A percentile compares a stretch with the other conserved stretches of the same genome.
Conservation (phyloP, 768 basidiomycete genomes). For the Lactifluus piperatus region DNA sequence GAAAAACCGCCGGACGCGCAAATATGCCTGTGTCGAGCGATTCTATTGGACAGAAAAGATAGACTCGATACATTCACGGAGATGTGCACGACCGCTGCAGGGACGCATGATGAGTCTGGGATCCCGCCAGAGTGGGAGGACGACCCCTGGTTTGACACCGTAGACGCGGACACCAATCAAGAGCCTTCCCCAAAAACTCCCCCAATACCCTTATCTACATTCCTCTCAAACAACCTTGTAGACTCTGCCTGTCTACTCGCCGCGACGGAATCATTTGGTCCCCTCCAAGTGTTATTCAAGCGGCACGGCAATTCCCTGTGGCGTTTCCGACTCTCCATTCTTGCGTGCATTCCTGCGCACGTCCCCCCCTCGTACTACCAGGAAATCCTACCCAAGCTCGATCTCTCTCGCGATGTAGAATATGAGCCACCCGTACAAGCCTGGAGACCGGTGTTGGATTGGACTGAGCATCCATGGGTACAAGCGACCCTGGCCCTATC, state of each 20-base stretch:
- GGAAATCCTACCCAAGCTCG: constrained; percentile 55
- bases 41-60: constrained; percentile 64
- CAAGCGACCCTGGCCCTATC: constrained; percentile 32
- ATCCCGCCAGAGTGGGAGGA: constrained; percentile 54
- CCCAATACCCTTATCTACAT: constrained; percentile 49
- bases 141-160: constrained; percentile 64
- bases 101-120: constrained; percentile 26
- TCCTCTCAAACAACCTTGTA: constrained; percentile 52
- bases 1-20: constrained; percentile 51
- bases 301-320: constrained; percentile 52
- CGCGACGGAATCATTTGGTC: constrained; percentile 45
- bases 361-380: constrained; percentile 52
- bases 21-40: constrained; percentile 52
- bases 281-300: constrained; percentile 48
- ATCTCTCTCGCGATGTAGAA: constrained; percentile 41
- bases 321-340: constrained; percentile 59
- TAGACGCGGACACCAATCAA: constrained; percentile 24
- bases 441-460: constrained; percentile 51
- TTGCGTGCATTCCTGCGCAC: constrained; percentile 71
- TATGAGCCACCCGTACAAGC: constrained; percentile 23
- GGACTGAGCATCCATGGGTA: constrained; percentile 45
- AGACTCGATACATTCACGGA: constrained; percentile 64
- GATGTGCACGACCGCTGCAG: constrained; percentile 34
- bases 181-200: constrained; percentile 24
- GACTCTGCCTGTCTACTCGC: constrained; percentile 59